A percentile compares a stretch with the other conserved stretches of the same genome.
phyloP scores from a whole-genome alignment of 108 stramenopile species.

The Pseudonitzschia pungens region DNA sequence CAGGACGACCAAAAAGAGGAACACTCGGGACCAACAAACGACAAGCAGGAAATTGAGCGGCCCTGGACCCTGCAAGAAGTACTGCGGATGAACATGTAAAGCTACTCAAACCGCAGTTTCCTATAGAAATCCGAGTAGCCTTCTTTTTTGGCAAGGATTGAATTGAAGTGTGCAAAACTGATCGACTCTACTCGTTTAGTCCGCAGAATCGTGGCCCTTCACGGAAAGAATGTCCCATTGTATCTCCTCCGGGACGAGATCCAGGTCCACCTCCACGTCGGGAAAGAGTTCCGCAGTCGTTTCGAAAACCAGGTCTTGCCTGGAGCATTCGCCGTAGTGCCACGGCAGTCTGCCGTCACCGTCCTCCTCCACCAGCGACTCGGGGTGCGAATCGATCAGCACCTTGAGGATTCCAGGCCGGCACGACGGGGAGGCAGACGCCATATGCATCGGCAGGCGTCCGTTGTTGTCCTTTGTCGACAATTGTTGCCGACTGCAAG shows the following conservation, averaged over 20 bases:
- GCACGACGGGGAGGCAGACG: slow-evolving; percentile 40
- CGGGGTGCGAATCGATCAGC: slow-evolving; percentile 38
- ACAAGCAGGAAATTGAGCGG: not conserved
- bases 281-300: slow-evolving; percentile 7
- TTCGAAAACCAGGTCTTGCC: slow-evolving; percentile 14
- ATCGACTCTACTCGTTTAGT: not conserved
- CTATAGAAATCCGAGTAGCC: not conserved
- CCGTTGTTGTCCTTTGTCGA: slow-evolving; percentile 43
- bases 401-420: slow-evolving; percentile 20
- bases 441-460: slow-evolving; percentile 58
- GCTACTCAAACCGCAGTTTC: not conserved
- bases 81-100: slow-evolving; percentile 13
- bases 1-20: not conserved
- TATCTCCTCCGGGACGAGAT: slow-evolving; percentile 38
- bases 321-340: slow-evolving; percentile 52
- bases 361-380: slow-evolving; percentile 43
- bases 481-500: slow-evolving; percentile 5
- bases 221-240: slow-evolving; percentile 32
- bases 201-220: slow-evolving; percentile 1
- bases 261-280: slow-evolving; percentile 13
- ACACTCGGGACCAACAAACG: not conserved
- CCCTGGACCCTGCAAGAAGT: slow-evolving; percentile 29
- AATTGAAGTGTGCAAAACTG: no score
- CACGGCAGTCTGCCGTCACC: slow-evolving; percentile 57
- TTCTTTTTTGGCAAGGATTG: not conserved